Evolutionary conservation across 768 basidiomycete genomes (phyloP).

Genomic region (Lactarius sanguifluus): DNA sequence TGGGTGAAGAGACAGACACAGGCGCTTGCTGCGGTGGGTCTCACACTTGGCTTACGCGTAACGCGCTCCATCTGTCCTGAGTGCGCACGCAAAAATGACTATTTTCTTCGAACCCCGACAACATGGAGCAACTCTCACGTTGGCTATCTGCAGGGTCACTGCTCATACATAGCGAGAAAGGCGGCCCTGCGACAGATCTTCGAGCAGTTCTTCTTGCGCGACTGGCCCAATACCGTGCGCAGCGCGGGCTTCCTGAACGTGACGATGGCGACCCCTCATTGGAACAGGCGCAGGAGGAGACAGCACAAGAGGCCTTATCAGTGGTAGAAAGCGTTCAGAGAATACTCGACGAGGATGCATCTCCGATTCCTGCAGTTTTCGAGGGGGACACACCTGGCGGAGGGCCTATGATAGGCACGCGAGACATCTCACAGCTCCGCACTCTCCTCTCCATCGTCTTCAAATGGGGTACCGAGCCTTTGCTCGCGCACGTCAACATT

Average conservation of each 20-base stretch:
- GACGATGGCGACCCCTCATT: constrained; percentile 12
- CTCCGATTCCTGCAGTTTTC: background rate
- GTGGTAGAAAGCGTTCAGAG: constrained; percentile 28
- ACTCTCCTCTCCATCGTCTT: constrained; percentile 67
- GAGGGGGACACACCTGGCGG: constrained; percentile 18
- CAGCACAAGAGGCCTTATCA: constrained; percentile 22
- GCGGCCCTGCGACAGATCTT: constrained; percentile 16
- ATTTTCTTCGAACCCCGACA: background rate
- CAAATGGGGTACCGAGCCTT: constrained; percentile 65
- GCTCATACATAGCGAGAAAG: constrained; percentile 24
- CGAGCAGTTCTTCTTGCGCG: constrained; percentile 21
- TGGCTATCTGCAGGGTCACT: constrained; percentile 22
- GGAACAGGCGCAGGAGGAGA: constrained; percentile 25
- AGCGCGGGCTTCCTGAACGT: constrained; percentile 19
- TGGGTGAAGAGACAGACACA: background rate
- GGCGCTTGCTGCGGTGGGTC: background rate
- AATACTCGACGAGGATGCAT: constrained; percentile 24
- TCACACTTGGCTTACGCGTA: background rate
- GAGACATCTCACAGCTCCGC: constrained; percentile 62
- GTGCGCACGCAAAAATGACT: background rate
- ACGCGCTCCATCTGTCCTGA: background rate
- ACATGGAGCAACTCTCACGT: constrained; percentile 26
- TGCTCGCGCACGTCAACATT: constrained; percentile 46
- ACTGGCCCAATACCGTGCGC: constrained; percentile 24
- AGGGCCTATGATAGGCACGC: constrained; percentile 54